Evolutionary conservation across 306 rosid species (phyloP).

Genomic region (Rubus idaeus): DNA sequence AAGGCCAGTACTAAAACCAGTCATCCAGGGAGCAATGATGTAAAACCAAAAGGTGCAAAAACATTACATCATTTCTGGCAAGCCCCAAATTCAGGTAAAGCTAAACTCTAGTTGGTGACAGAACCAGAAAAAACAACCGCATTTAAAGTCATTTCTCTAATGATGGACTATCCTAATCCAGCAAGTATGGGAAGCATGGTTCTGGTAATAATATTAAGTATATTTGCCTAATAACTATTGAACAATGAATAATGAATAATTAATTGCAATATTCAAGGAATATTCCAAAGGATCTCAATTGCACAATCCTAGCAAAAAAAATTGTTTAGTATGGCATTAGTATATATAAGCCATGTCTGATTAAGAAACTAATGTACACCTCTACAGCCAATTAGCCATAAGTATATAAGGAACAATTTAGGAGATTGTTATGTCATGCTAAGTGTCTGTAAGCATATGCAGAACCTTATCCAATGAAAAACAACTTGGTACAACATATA

Average conservation of each 20-base stretch:
- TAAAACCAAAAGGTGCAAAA: not conserved
- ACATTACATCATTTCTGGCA: not conserved
- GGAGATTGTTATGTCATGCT: not conserved
- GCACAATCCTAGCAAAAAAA: not conserved
- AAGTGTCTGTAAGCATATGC: not conserved
- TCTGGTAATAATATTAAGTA: not conserved
- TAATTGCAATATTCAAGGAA: not conserved
- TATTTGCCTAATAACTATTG: too few relatives aligned
- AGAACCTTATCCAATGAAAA: not conserved
- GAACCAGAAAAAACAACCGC: not conserved
- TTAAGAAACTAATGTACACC: not conserved
- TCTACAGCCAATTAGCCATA: not conserved
- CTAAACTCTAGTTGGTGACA: slow-evolving; percentile 4
- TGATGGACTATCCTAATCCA: not conserved
- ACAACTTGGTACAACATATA: not conserved
- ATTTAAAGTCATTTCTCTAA: not conserved
- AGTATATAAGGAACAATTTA: not conserved
- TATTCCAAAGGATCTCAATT: not conserved
- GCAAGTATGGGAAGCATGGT: not conserved
- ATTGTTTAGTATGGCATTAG: not conserved
- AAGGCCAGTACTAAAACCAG: not conserved
- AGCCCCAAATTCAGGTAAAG: not conserved
- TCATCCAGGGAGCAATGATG: not conserved
- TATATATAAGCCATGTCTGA: not conserved
- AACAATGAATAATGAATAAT: not conserved